These are phyloP conservation scores for Trametes pubescens DNA, from an alignment of 1,284 basidiomycete genomes.

Conservation along the genomic window DNA sequence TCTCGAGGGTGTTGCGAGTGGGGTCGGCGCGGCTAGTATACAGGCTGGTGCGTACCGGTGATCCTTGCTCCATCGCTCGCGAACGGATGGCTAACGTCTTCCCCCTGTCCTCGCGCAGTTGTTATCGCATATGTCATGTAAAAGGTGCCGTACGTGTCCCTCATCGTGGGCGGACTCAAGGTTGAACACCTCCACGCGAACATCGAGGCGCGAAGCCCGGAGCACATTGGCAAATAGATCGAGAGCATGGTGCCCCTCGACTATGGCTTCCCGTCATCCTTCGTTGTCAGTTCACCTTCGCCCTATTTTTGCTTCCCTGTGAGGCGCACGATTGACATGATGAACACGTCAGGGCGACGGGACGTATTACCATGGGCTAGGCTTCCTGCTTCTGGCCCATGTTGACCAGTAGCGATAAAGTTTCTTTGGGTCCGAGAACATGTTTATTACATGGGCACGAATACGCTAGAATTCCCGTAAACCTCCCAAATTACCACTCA, in stretches of 20 bases:
- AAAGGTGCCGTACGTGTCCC: slow-evolving; percentile 28
- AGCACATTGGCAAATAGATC: slow-evolving; percentile 35
- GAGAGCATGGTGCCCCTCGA: slow-evolving; percentile 32
- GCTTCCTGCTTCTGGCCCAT: neutral
- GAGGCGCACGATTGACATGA: neutral
- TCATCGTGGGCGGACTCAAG: slow-evolving; percentile 37
- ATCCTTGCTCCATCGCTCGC: too few relatives aligned
- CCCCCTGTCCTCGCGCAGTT: neutral
- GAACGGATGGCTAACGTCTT: neutral
- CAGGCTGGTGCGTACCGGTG: slow-evolving; percentile 7
- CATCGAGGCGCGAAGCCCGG: slow-evolving; percentile 31
- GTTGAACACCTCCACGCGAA: slow-evolving; percentile 37
- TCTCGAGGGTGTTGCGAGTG: slow-evolving; percentile 38
- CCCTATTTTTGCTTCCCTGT: neutral
- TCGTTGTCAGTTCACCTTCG: slow-evolving; percentile 27
- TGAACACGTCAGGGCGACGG: neutral
- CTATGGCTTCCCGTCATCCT: slow-evolving; percentile 32
- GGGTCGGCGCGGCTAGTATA: slow-evolving; percentile 35
- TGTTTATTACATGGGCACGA: too few relatives aligned
- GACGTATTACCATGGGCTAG: neutral
- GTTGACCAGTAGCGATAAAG: neutral
- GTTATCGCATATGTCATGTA: slow-evolving; percentile 40
- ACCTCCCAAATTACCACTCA: too few relatives aligned
- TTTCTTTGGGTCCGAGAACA: neutral
- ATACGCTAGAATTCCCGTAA: too few relatives aligned